Evolutionary conservation across 2,329 filamentous ascomycete genomes (phyloP).

Genomic region (Dendryphion nanum): DNA sequence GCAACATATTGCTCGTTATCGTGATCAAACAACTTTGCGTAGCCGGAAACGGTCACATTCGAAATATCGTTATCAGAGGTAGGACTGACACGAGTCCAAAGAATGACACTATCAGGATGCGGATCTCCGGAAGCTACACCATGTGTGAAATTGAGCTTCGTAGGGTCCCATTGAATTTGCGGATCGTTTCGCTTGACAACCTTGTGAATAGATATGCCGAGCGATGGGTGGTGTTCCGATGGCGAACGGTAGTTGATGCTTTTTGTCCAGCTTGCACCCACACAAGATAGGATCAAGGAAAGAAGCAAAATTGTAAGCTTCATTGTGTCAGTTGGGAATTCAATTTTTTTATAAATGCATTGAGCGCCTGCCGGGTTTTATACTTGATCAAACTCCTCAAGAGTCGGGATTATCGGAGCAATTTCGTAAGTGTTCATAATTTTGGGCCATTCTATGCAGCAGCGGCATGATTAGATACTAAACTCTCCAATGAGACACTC

Average conservation of each 20-base stretch:
- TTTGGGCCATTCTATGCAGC: too few relatives aligned
- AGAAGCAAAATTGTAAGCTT: conserved; percentile 4
- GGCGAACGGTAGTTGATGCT: conserved; percentile 67
- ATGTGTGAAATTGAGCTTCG: conserved; percentile 32
- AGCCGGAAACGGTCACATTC: conserved; percentile 56
- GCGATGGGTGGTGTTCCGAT: conserved; percentile 58
- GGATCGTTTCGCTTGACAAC: conserved; percentile 51
- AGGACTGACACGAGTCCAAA: conserved; percentile 38
- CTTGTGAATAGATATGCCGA: conserved; percentile 61
- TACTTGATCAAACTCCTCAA: too few relatives aligned
- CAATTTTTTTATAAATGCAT: too few relatives aligned
- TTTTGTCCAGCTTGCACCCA: conserved; percentile 6
- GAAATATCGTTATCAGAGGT: conserved; percentile 40
- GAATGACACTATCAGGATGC: conserved; percentile 39
- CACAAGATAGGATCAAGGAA: not conserved
- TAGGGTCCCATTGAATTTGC: conserved; percentile 9
- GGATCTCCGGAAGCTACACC: conserved; percentile 52
- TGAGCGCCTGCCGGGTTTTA: too few relatives aligned
- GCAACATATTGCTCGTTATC: conserved; percentile 53
- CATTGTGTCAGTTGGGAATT: too few relatives aligned
- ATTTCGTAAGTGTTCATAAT: too few relatives aligned
- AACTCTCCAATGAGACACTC: too few relatives aligned
- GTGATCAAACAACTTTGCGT: conserved; percentile 53
- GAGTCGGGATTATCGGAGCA: too few relatives aligned
- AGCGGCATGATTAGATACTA: too few relatives aligned